A percentile compares a stretch with the other conserved stretches of the same genome.
Conservation (phyloP, 2,329 filamentous ascomycete species). For the Scedosporium boydii region DNA sequence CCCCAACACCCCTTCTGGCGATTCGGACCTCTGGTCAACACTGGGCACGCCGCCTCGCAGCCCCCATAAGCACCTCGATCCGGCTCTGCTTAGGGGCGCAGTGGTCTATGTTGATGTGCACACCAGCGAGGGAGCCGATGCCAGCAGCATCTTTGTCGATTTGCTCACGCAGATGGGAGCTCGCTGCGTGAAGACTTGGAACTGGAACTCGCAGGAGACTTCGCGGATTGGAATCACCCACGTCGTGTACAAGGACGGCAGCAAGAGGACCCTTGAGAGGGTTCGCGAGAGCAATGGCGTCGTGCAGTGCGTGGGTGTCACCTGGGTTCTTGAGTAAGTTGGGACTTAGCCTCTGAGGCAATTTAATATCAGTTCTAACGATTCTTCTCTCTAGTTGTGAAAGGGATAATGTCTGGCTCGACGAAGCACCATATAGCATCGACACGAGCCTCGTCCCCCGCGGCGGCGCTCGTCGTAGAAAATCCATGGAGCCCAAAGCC, state of each 20-base stretch:
- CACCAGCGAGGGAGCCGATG: conserved; percentile 71
- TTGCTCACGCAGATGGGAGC: conserved; percentile 75
- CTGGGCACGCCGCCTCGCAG: conserved; percentile 47
- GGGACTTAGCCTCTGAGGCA: neutral
- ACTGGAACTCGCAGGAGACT: conserved; percentile 51
- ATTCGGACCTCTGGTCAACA: conserved; percentile 42
- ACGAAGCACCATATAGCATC: conserved; percentile 60
- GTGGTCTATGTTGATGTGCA: conserved; percentile 78
- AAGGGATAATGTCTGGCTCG: conserved; percentile 65
- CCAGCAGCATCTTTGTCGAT: conserved; percentile 71
- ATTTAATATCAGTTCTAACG: neutral
- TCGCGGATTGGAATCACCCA: conserved; percentile 70
- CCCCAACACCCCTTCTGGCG: conserved; percentile 21
- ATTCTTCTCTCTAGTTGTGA: conserved; percentile 52
- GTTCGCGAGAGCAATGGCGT: conserved; percentile 62
- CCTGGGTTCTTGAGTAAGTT: conserved; percentile 80
- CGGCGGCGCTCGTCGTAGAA: conserved; percentile 61
- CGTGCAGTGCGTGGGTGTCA: conserved; percentile 78
- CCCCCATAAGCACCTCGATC: conserved; percentile 38
- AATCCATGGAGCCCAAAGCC: conserved; percentile 71
- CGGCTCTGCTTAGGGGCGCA: conserved; percentile 54
- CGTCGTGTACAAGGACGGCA: conserved; percentile 83
- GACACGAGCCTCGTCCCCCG: conserved; percentile 59
- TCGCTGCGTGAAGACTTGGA: conserved; percentile 66
- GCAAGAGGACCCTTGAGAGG: conserved; percentile 71